phyloP scores from a whole-genome alignment of 768 basidiomycete species.

The Lactarius deliciosus region DNA sequence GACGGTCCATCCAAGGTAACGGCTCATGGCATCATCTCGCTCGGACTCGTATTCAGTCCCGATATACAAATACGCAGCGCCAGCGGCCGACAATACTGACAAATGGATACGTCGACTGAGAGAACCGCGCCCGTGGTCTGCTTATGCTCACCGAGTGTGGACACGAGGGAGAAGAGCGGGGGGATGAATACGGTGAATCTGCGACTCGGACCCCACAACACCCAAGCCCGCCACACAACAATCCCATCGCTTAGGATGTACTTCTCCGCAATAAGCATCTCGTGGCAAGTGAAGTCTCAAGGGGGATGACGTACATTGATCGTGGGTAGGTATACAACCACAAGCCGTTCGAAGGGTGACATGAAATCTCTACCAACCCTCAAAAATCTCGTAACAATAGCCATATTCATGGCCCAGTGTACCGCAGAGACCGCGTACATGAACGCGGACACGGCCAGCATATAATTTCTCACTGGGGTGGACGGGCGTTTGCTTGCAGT shows the following conservation, averaged over 20 bases:
- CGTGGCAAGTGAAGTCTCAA: not conserved
- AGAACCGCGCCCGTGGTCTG: not conserved
- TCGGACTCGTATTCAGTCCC: not conserved
- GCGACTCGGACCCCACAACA: slow-evolving; percentile 11
- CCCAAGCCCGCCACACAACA: slow-evolving; percentile 22
- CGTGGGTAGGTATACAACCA: not conserved
- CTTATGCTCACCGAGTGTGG: slow-evolving; percentile 8
- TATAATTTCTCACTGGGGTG: not conserved
- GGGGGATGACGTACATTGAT: slow-evolving; percentile 7
- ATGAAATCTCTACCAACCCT: not conserved
- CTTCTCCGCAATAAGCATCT: not conserved
- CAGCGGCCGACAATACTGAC: slow-evolving; percentile 4
- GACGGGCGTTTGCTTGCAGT: not conserved
- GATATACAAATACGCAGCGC: not conserved
- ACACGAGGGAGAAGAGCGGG: slow-evolving; percentile 3
- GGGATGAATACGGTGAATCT: not conserved
- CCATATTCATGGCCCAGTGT: not conserved
- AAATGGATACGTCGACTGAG: not conserved
- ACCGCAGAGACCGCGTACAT: slow-evolving; percentile 13
- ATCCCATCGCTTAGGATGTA: slow-evolving; percentile 12
- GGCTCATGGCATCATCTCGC: not conserved
- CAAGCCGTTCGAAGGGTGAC: not conserved
- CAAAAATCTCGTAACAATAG: not conserved
- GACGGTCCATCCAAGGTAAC: not conserved
- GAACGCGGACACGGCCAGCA: slow-evolving; percentile 4